Evolutionary conservation across 768 basidiomycete genomes (phyloP).

Genomic region (Crepidotus variabilis): DNA sequence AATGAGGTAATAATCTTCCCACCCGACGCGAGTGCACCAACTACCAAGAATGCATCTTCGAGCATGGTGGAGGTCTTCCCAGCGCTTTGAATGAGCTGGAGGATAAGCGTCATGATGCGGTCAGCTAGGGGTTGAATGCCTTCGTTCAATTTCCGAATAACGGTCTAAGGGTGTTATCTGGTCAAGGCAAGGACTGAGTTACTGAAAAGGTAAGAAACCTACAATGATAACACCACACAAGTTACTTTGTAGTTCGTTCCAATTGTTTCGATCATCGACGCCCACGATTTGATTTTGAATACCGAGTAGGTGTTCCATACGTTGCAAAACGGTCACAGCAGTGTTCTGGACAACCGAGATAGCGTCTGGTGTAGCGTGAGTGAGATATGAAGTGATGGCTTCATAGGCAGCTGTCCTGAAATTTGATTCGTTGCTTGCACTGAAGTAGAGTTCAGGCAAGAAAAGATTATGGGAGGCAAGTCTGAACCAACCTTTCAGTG

Average conservation of each 20-base stretch:
- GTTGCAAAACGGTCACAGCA: constrained; percentile 72
- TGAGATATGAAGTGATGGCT: constrained; percentile 84
- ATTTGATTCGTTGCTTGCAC: constrained; percentile 84
- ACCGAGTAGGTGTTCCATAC: constrained; percentile 84
- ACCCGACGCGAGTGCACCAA: constrained; percentile 84
- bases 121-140: constrained; percentile 88
- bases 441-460: constrained; percentile 22
- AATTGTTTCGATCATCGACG: constrained; percentile 94
- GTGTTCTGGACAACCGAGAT: constrained; percentile 82
- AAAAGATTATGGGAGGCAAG: background rate
- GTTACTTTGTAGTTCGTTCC: constrained; percentile 97
- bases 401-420: constrained; percentile 95
- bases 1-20: constrained; percentile 13
- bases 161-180: constrained; percentile 44
- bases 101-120: constrained; percentile 89
- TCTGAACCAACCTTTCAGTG: constrained; percentile 73
- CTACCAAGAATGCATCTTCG: constrained; percentile 94
- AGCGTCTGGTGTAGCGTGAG: constrained; percentile 75
- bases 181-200: background rate
- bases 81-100: constrained; percentile 81
- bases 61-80: constrained; percentile 93
- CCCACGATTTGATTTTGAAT: constrained; percentile 96
- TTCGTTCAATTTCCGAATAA: constrained; percentile 78
- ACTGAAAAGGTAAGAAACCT: constrained; percentile 24
- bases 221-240: constrained; percentile 89